A percentile compares a stretch with the other conserved stretches of the same genome.
Evolutionary conservation across 192 early-diverging fungal species (phyloP).

Genomic region (Geranomyces variabilis): DNA sequence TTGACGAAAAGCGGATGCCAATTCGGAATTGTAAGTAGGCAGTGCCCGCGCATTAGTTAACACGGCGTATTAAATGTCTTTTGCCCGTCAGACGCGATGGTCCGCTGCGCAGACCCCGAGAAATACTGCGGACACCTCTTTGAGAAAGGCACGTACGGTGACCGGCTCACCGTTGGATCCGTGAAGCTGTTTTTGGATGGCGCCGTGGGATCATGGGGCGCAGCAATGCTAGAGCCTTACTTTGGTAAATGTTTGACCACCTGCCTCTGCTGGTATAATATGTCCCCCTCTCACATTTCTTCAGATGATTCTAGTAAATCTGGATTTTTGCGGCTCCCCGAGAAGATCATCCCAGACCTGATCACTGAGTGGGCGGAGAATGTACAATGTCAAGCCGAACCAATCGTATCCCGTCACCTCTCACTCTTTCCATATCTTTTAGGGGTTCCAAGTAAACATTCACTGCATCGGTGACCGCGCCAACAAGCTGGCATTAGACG

Average conservation of each 20-base stretch:
- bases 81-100: conserved; percentile 30
- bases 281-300: too few relatives aligned
- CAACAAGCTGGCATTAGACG: conserved; percentile 54
- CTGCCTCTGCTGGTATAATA: too few relatives aligned
- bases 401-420: too few relatives aligned
- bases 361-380: conserved; percentile 16
- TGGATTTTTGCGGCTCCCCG: conserved; percentile 44
- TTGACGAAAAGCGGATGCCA: conserved; percentile 34
- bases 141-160: conserved; percentile 15
- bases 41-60: neutral
- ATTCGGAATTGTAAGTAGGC: conserved; percentile 38
- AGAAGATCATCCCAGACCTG: conserved; percentile 4
- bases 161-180: conserved; percentile 38
- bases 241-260: neutral
- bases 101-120: conserved; percentile 21
- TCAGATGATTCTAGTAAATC: conserved; percentile 47
- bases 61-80: neutral
- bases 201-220: conserved; percentile 63
- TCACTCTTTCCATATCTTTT: too few relatives aligned
- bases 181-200: conserved; percentile 66
- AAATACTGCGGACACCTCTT: conserved; percentile 30
- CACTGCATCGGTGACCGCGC: conserved; percentile 64
- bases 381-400: too few relatives aligned
- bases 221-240: conserved; percentile 38
- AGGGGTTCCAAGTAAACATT: conserved; percentile 59